phyloP scores from a whole-genome alignment of 495 filamentous ascomycete species.

The Aspergillus ellipticus region DNA sequence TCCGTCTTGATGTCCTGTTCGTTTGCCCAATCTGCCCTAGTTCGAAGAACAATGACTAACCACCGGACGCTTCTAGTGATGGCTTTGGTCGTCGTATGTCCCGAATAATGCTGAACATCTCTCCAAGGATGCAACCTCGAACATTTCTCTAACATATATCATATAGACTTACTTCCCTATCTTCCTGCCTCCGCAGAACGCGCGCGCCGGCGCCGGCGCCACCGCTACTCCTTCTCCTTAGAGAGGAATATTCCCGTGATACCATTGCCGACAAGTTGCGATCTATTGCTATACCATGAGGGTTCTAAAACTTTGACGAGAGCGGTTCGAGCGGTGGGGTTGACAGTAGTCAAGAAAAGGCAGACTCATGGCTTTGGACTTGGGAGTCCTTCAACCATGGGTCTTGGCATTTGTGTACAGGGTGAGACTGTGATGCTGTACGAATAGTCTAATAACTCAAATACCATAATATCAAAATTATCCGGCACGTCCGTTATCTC shows the following conservation, averaged over 20 bases:
- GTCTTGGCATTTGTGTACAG: neutral
- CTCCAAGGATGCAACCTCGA: neutral
- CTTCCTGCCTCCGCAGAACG: constrained; percentile 63
- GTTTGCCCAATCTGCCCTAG: constrained; percentile 26
- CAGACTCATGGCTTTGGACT: neutral
- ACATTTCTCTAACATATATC: constrained; percentile 12
- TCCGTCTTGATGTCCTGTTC: constrained; percentile 80
- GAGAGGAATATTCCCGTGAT: neutral
- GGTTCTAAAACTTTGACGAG: neutral
- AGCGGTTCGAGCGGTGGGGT: neutral
- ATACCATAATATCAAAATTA: neutral
- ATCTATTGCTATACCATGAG: neutral
- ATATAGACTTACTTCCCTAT: constrained; percentile 74
- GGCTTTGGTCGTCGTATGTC: constrained; percentile 66
- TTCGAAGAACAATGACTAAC: constrained; percentile 7
- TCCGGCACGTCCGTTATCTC: neutral
- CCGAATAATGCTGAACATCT: neutral
- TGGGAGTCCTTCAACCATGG: neutral
- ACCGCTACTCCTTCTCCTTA: constrained; percentile 43
- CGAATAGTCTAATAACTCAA: constrained; percentile 1
- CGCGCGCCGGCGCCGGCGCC: constrained; percentile 35
- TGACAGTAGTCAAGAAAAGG: neutral
- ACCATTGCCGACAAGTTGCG: neutral
- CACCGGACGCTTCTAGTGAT: constrained; percentile 53
- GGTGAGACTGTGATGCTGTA: neutral